A percentile compares a stretch with the other conserved stretches of the same genome.
These are phyloP conservation scores for Parietaria judaica DNA, from an alignment of 306 rosid genomes.

Conservation along the genomic window DNA sequence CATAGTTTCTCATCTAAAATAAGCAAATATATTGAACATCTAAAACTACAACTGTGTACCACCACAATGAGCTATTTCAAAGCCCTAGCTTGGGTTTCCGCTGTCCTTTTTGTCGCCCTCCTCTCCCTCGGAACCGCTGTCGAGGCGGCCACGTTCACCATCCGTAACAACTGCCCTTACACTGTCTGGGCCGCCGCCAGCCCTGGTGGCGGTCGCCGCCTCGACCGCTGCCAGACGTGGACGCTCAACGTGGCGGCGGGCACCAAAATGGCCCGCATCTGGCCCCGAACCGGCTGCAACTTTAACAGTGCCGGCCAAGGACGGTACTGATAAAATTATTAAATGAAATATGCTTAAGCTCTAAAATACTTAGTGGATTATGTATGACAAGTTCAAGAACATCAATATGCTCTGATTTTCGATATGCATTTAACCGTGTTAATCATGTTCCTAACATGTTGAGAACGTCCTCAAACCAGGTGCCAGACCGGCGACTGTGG, in stretches of 20 bases:
- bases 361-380: too few species aligned
- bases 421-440: too few species aligned
- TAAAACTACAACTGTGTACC: too few species aligned
- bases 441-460: too few species aligned
- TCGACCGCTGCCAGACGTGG: slow-evolving; percentile 7
- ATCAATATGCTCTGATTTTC: too few species aligned
- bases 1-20: neutral
- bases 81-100: too few species aligned
- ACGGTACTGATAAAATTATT: too few species aligned
- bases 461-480: too few species aligned
- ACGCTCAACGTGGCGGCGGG: slow-evolving; percentile 6
- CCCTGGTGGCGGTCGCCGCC: slow-evolving; percentile 21
- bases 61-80: slow-evolving; percentile 1
- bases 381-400: too few species aligned
- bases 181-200: slow-evolving; percentile 24
- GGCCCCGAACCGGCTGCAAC: slow-evolving; percentile 18
- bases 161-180: slow-evolving; percentile 18
- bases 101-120: neutral
- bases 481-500: slow-evolving; percentile 29
- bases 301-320: slow-evolving; percentile 19
- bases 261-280: slow-evolving; percentile 12
- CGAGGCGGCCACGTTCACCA: slow-evolving; percentile 16
- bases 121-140: neutral
- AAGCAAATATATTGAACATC: neutral
- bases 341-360: too few species aligned